Base-by-base conservation (phyloP, 805 yeast species). In the Kuraishia piskuri region DNA sequence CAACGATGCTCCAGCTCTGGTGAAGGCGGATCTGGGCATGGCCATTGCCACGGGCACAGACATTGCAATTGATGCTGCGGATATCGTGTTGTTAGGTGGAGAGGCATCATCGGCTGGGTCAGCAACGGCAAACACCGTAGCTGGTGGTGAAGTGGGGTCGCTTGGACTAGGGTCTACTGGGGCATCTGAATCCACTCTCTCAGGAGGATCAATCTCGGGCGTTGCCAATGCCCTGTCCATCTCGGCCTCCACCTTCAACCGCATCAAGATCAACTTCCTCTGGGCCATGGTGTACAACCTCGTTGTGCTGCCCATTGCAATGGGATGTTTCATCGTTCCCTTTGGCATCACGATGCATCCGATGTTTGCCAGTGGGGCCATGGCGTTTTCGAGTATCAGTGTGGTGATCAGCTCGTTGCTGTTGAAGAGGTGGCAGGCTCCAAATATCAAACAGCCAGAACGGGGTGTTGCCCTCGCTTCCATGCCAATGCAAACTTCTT, bases 1-100 rank as follows among this genome's bases (percentile, higher is more conserved):
- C 59, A 94, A 94, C 67, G 99, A 94, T 66, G 96, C 98, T 0
- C 97, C 99, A 0, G 98, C 98, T 0, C 76, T 94, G 53, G 96
- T 89, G 1, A 78, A 86, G 53, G 87, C 97, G 0, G 89, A 90
- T 59, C 70, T 94, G 20, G 99, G 99, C 22, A 82, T 95, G 61
- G 94, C 98, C 10, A 82, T 95, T 54, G 85, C 95, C 9, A 80
- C 95, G 0, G 97, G 98, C 4, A 88, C 98, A 0, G 98, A 94
- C 62, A 88, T 94, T 59, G 98, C 99, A 1, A 86, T 94, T 59
- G 97, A 91, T 59, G 88, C 96, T n/a, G 97, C 99, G 0, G 96
- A 90, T 67, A 79, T 94, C 44, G 96, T 94, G 20, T 72, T 94
- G 17, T 67, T 88, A 63, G 77, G 31, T 6, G n/a, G 51, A n/a